Base-by-base conservation (phyloP, 768 basidiomycete species). In the Pleurotus giganteus region DNA sequence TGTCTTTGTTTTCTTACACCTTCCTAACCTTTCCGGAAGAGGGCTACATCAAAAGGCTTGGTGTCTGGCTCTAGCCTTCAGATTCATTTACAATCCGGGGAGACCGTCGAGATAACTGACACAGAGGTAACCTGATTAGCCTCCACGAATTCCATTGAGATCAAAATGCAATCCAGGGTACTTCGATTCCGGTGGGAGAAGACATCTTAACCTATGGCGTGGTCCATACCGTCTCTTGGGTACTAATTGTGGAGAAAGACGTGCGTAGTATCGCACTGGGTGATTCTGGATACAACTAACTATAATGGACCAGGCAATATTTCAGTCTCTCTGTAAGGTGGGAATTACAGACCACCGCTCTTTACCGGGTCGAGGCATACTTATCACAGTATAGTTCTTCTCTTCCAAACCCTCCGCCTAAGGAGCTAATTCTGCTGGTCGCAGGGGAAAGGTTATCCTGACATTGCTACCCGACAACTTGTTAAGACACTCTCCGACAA, bases 401-500 rank as follows among this genome's bases (percentile, higher is more conserved):
- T 50, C 13, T 32, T 27, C 15, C 41, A 28, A 15, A 47, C 8
- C 53, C 21, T 32, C n/a, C 28, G 19, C 54, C 32, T 21, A 29
- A 19, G 41, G 32, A 24, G 15, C 29, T 53, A 27, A 54, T 36
- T 17, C 13, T 32, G 27, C 12, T 51, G 8, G 13, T 41, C 19
- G 7, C 60, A 97, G 94, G 97, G 97, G 0, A 98, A 97, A 67
- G 97, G 97, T 2, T 98, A 96, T 69, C 97, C 97, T 0, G 97
- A 99, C 65, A 70, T 97, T 3, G 88, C 94, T 2, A 96, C 97
- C 0, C 80, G 94, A 5, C 86, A 95, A 59, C 77, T 98, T 5
- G 81, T 95, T 42, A 84, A 84, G 55, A 82, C 79, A 0, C 74
- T 98, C 2, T 79, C 88, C 1, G 78, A 85, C 34, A 79, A 80